phyloP scores from a whole-genome alignment of 2,329 filamentous ascomycete species.

The Sporothrix pseudoabietina region DNA sequence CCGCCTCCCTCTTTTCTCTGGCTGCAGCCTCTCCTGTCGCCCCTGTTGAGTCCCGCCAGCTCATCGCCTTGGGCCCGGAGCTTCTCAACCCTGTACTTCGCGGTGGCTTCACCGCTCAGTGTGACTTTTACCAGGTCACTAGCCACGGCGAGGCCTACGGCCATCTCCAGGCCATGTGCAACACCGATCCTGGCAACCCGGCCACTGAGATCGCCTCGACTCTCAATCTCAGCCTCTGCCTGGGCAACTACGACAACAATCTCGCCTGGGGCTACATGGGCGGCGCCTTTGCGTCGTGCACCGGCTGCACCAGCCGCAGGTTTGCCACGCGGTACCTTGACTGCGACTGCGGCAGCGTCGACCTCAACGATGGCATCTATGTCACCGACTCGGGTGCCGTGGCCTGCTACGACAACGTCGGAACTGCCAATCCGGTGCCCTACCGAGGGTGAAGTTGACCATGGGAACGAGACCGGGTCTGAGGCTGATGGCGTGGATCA shows the following conservation, averaged over 20 bases:
- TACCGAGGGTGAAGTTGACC: neutral
- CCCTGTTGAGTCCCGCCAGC: neutral
- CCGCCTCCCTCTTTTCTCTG: neutral
- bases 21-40: neutral
- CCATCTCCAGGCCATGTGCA: conserved; percentile 25
- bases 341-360: conserved; percentile 32
- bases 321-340: conserved; percentile 24
- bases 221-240: conserved; percentile 30
- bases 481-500: too few relatives aligned
- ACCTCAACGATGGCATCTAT: conserved; percentile 30
- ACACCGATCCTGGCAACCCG: neutral
- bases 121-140: conserved; percentile 13
- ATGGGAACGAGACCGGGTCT: neutral
- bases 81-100: neutral
- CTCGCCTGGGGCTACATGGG: conserved; percentile 30
- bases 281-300: conserved; percentile 31
- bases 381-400: conserved; percentile 20
- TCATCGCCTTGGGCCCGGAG: neutral
- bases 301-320: conserved; percentile 25
- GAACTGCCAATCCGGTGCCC: neutral
- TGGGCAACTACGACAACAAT: conserved; percentile 32
- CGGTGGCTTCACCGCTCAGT: neutral
- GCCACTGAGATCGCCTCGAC: neutral
- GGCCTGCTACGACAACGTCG: conserved; percentile 28
- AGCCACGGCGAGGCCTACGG: conserved; percentile 19